Base-by-base conservation (phyloP, 2,329 filamentous ascomycete genomes). In the Botrytis pseudocinerea region DNA sequence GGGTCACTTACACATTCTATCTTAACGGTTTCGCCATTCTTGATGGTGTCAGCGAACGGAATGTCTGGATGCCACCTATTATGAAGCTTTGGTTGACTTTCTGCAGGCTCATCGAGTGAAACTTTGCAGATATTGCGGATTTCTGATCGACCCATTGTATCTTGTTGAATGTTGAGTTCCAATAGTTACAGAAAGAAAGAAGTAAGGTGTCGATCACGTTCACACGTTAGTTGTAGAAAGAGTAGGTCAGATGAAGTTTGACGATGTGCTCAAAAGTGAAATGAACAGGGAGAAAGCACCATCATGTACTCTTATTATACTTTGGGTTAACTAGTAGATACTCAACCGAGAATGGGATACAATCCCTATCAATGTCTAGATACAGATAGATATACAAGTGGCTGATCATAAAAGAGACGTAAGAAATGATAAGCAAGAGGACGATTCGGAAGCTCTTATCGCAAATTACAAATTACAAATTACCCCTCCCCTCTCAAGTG, bases 41-140 rank as follows among this genome's bases (percentile, higher is more conserved):
- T 90, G 79, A 98, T 94, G 1, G 87, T 89, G 46, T 86, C 92
- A 69, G 86, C 87, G 72, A 87, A 89, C 0, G 95, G 95, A 69
- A 97, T 91, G 76, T 97, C 94, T 51, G 95, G 95, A 80, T 98
- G 95, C 95, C 94, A 97, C 81, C 94, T 87, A 80, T 98, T 98
- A 83, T 95, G 93, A 16, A 95, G 83, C 69, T 88, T 87, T 2
- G 87, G 82, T 80, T 95, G 92, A 75, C 93, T 88, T 51, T 86
- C 84, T 8, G 92, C 92, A 48, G 91, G 90, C 80, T 88, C 93
- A 73, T 93, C 87, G 42, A 95, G 84, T 79, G 91, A 90, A 61
- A 95, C 91, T 80, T 91, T 92, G 72, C 92, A 88, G 28, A 90
- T 91, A 51, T 90, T 93, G 73, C 93, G 89, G 76, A 95, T 90